These are phyloP conservation scores for Salix koriyanagi DNA, from an alignment of 345 rosid species.

Conservation along the genomic window DNA sequence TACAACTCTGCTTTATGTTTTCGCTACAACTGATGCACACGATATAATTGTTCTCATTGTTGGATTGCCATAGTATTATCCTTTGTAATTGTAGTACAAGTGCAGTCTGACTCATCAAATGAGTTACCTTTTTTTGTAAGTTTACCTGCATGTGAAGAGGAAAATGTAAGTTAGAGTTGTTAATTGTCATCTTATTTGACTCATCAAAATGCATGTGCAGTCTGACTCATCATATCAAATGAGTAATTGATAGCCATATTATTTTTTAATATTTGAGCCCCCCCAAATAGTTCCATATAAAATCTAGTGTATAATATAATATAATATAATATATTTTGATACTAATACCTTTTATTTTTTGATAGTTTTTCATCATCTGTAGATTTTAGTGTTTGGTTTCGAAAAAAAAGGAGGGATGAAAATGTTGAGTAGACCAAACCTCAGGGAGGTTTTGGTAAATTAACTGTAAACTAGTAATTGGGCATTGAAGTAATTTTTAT, in stretches of 20 bases:
- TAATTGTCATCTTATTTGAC: background rate
- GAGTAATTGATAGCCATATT: too few species aligned
- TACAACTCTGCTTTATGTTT: constrained; percentile 26
- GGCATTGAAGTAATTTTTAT: background rate
- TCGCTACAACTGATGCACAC: background rate
- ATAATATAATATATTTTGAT: background rate
- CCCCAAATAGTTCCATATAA: background rate
- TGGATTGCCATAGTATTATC: background rate
- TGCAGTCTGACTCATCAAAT: background rate
- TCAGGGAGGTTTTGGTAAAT: background rate
- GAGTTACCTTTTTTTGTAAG: background rate
- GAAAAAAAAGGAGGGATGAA: background rate
- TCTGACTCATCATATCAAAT: too few species aligned
- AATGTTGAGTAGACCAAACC: background rate
- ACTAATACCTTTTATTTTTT: background rate
- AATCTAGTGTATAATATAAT: background rate
- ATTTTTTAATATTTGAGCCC: background rate
- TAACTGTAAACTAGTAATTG: background rate
- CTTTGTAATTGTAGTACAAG: background rate
- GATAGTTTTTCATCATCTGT: background rate
- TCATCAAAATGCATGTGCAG: too few species aligned
- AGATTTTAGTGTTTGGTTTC: background rate
- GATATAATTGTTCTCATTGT: background rate
- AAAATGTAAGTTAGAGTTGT: background rate
- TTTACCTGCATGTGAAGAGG: background rate